phyloP scores from a whole-genome alignment of 257 asterid genomes.

The Solanum arcanum region DNA sequence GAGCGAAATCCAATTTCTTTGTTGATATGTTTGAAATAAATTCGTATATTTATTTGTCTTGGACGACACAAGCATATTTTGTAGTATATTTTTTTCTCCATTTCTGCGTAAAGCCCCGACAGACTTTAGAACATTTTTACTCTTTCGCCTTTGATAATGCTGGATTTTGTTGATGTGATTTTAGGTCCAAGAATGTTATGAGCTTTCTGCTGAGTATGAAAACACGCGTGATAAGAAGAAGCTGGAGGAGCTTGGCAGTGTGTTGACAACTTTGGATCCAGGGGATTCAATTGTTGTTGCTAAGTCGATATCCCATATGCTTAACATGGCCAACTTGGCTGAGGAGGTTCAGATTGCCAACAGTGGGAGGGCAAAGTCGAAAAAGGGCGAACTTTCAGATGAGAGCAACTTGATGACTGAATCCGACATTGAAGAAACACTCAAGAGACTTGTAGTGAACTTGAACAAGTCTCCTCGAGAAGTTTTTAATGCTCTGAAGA shows the following conservation, averaged over 20 bases:
- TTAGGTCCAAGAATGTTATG: constrained; percentile 41
- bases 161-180: background rate
- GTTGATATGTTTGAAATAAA: background rate
- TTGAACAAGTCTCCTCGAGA: constrained; percentile 34
- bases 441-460: constrained; percentile 35
- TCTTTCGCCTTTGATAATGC: background rate
- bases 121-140: background rate
- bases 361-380: constrained; percentile 24
- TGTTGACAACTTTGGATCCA: constrained; percentile 35
- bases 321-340: constrained; percentile 41
- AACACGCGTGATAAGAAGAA: constrained; percentile 20
- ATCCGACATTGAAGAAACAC: constrained; percentile 39
- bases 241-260: constrained; percentile 35
- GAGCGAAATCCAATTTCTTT: background rate
- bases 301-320: constrained; percentile 42
- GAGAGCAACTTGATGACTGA: constrained; percentile 34
- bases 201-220: constrained; percentile 41
- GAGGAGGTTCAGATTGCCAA: constrained; percentile 43
- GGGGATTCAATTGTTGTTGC: constrained; percentile 48
- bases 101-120: background rate
- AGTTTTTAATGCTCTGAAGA: constrained; percentile 39
- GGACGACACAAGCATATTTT: background rate
- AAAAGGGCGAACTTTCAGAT: constrained; percentile 25
- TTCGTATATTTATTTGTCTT: background rate
- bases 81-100: background rate